Conservation (phyloP, 2,329 filamentous ascomycete species). For the Pyrenophora tritici-repentis region DNA sequence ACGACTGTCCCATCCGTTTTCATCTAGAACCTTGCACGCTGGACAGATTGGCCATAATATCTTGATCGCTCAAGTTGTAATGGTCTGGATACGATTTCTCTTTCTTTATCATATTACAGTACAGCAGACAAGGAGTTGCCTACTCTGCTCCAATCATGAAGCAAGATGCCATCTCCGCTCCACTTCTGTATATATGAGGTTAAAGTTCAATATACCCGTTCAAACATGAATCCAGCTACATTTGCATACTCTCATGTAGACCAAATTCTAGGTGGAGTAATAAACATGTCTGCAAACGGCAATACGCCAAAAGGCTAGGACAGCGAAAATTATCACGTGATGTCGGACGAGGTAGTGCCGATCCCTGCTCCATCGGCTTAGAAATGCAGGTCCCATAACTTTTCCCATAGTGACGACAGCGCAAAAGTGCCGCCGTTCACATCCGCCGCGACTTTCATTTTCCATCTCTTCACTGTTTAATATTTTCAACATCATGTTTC, state of each 20-base stretch:
- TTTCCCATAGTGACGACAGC: conserved; percentile 23
- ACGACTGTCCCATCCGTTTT: neutral
- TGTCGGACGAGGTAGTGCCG: conserved; percentile 1
- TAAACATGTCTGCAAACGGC: too few species aligned
- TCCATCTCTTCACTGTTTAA: conserved; percentile 24
- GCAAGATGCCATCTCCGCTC: conserved; percentile 16
- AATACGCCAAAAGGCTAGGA: too few species aligned
- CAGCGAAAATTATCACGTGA: conserved; percentile 6
- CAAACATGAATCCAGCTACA: neutral
- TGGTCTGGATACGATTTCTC: conserved; percentile 1
- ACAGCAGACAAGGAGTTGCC: conserved; percentile 22
- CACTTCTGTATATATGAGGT: conserved; percentile 31
- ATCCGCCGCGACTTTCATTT: conserved; percentile 24
- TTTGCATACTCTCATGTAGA: neutral
- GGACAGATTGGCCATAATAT: neutral
- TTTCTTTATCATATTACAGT: conserved; percentile 7
- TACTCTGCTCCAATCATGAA: conserved; percentile 14
- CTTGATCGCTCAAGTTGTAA: neutral
- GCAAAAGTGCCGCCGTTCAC: conserved; percentile 9
- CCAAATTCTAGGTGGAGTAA: too few species aligned
- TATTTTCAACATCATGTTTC: conserved; percentile 55
- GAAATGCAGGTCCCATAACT: conserved; percentile 31
- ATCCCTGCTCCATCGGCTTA: conserved; percentile 25
- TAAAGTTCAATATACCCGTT: conserved; percentile 29
- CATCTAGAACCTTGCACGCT: neutral